Evolutionary conservation across 306 rosid genomes (phyloP).

Genomic region (Rubus idaeus): DNA sequence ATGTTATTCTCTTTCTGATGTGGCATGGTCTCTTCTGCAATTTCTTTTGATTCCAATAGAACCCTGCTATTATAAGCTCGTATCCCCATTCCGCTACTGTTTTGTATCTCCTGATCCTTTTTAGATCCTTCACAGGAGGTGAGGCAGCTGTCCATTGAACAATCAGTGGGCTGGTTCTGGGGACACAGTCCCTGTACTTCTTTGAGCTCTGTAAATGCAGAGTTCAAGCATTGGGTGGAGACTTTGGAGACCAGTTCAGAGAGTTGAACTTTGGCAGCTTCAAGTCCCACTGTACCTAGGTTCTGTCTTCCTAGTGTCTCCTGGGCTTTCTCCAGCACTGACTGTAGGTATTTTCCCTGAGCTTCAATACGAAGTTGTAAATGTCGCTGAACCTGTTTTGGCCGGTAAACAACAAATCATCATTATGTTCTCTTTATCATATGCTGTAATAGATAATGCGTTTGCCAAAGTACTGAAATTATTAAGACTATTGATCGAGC

Average conservation of each 20-base stretch:
- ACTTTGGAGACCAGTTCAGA: slow-evolving; percentile 86
- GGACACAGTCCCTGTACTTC: slow-evolving; percentile 53
- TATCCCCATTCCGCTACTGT: slow-evolving; percentile 28
- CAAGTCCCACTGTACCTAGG: slow-evolving; percentile 58
- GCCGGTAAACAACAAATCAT: slow-evolving; percentile 1
- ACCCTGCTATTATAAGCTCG: slow-evolving; percentile 34
- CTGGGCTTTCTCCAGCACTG: slow-evolving; percentile 80
- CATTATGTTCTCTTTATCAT: background rate
- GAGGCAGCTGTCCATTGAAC: slow-evolving; percentile 76
- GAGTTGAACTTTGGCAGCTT: slow-evolving; percentile 83
- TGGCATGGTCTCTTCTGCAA: slow-evolving; percentile 25
- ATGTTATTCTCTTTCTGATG: slow-evolving; percentile 34
- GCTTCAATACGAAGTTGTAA: slow-evolving; percentile 88
- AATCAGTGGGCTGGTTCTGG: slow-evolving; percentile 48
- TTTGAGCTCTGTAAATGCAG: slow-evolving; percentile 65
- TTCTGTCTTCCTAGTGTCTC: slow-evolving; percentile 75
- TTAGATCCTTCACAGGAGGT: slow-evolving; percentile 72
- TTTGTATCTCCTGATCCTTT: slow-evolving; percentile 56
- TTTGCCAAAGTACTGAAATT: background rate
- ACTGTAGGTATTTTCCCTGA: slow-evolving; percentile 82
- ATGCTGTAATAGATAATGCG: background rate
- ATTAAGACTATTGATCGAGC: background rate
- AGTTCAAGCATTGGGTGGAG: slow-evolving; percentile 72
- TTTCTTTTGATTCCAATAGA: slow-evolving; percentile 47
- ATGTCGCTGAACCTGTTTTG: slow-evolving; percentile 79